Conservation (phyloP, 208 protist species). For the Crithidia mellificae region DNA sequence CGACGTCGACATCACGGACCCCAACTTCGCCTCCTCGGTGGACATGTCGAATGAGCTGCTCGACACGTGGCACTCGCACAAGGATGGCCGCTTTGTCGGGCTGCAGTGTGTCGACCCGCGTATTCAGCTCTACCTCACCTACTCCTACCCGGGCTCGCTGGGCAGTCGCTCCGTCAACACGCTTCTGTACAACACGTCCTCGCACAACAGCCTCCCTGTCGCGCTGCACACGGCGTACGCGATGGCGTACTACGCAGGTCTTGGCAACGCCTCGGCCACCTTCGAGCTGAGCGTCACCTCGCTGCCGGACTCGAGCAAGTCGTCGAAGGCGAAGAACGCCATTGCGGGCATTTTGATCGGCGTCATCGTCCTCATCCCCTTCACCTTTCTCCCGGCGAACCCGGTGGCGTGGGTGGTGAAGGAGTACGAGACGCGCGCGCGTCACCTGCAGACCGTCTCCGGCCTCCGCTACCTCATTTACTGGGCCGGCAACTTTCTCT, state of each 20-base stretch:
- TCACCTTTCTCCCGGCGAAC: conserved; percentile 69
- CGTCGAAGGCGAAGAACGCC: conserved; percentile 29
- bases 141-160: too few species aligned
- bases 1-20: conserved; percentile 11
- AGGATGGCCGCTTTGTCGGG: conserved; percentile 13
- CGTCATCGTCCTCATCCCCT: conserved; percentile 63
- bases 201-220: conserved; percentile 40
- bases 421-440: conserved; percentile 74
- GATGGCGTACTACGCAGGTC: conserved; percentile 42
- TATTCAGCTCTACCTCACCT: too few species aligned
- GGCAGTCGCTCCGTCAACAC: too few species aligned
- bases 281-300: conserved; percentile 16
- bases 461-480: conserved; percentile 69
- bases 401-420: conserved; percentile 74
- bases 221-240: conserved; percentile 35
- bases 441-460: conserved; percentile 80
- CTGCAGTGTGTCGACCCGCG: conserved; percentile 33
- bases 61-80: conserved; percentile 31
- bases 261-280: neutral
- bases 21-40: conserved; percentile 28
- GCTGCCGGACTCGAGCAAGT: conserved; percentile 27
- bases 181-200: conserved; percentile 72
- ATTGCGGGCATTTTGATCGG: conserved; percentile 31
- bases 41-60: too few species aligned
- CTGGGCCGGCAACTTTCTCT: conserved; percentile 66